Percentiles rank a stretch among this genome's conserved stretches.
Evolutionary conservation across 192 early-diverging fungal species (phyloP).

Genomic region (Rhizoclosmatium globosum): DNA sequence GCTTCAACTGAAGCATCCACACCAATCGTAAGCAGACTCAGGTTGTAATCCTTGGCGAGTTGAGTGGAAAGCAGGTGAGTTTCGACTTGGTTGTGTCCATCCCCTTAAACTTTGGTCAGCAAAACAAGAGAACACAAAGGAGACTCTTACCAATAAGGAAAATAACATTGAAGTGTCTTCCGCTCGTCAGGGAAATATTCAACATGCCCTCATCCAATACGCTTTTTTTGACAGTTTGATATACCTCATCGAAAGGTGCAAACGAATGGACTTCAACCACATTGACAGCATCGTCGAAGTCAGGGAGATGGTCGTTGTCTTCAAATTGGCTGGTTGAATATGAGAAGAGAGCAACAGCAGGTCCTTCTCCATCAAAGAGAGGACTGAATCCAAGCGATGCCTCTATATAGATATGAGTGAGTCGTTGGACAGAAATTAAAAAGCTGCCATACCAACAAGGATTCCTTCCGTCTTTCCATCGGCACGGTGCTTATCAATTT

Average conservation of each 20-base stretch:
- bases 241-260: constrained; percentile 5
- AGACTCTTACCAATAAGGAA: constrained; percentile 14
- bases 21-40: constrained; percentile 13
- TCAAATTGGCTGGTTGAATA: background rate
- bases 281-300: background rate
- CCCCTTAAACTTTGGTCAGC: background rate
- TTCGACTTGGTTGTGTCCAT: background rate
- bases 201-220: constrained; percentile 4
- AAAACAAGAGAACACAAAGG: background rate
- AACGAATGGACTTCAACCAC: constrained; percentile 2
- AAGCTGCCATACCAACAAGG: background rate
- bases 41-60: constrained; percentile 12
- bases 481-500: no score
- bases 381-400: constrained; percentile 4
- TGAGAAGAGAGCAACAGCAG: constrained; percentile 19
- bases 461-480: no score
- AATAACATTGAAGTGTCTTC: constrained; percentile 7
- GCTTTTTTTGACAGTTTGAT: background rate
- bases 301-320: background rate
- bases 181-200: background rate
- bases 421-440: background rate
- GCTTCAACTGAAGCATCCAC: background rate
- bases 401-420: background rate
- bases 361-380: background rate
- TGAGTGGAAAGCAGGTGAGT: constrained; percentile 8